These are phyloP conservation scores for Henckelia pumila DNA, from an alignment of 257 asterid genomes.

Conservation along the genomic window DNA sequence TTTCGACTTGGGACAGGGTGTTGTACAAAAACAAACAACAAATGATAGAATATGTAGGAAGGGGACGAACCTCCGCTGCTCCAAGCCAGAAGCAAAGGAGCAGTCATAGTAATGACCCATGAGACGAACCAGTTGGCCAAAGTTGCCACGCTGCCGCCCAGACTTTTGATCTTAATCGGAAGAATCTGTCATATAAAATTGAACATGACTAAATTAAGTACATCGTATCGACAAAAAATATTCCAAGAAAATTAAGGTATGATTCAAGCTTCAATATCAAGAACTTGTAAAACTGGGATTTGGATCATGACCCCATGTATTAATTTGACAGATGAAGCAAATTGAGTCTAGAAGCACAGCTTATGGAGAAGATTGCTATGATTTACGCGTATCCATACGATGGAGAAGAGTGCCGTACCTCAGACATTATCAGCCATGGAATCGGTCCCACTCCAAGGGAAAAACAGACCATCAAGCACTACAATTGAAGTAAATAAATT, in stretches of 20 bases:
- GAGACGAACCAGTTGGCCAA: slow-evolving; percentile 70
- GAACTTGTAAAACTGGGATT: neutral
- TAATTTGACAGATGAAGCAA: neutral
- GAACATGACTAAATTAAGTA: neutral
- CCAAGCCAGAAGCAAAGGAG: slow-evolving; percentile 74
- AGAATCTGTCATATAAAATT: slow-evolving; percentile 52
- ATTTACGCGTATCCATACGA: neutral
- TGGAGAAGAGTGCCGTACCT: slow-evolving; percentile 44
- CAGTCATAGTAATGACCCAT: slow-evolving; percentile 69
- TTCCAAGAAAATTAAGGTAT: neutral
- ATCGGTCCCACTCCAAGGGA: slow-evolving; percentile 97
- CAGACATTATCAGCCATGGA: slow-evolving; percentile 98
- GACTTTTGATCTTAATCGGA: slow-evolving; percentile 77
- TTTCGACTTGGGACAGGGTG: too few species aligned
- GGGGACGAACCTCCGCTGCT: slow-evolving; percentile 64
- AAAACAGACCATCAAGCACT: slow-evolving; percentile 67
- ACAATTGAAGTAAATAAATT: slow-evolving; percentile 21
- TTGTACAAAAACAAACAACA: neutral
- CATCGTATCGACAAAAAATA: neutral
- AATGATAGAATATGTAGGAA: slow-evolving; percentile 2
- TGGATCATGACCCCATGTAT: neutral
- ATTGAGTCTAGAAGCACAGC: neutral
- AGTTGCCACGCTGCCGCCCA: slow-evolving; percentile 90
- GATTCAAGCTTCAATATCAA: neutral
- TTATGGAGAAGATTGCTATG: slow-evolving; percentile 13